Base-by-base conservation (phyloP, 2,329 filamentous ascomycete genomes). In the Aureobasidium melanogenum region DNA sequence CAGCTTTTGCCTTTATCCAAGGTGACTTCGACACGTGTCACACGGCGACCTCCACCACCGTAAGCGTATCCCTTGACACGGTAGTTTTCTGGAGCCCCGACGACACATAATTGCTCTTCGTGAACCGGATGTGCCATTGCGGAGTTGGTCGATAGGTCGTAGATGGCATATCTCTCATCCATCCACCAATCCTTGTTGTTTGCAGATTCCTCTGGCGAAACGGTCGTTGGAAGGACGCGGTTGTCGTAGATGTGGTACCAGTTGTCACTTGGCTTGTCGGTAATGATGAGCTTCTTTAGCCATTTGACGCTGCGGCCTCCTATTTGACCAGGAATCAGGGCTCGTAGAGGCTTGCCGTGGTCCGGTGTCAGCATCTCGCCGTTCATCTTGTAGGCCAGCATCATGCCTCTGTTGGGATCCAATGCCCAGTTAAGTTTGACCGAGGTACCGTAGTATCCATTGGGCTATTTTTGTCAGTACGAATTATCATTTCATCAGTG, bases 221-320 rank as follows among this genome's bases (percentile, higher is more conserved):
- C 81, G 82, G 86, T 92, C 0, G 91, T 96, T 6, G 92, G 92
- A 41, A 97, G 76, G 1, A 97, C 91, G 62, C 91, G 80, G 71
- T 97, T 97, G 72, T 97, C 92, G 73, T 94, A 92, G 64, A 95
- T 91, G 73, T 97, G 92, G 69, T 96, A 96, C 90, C 91, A 96
- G 70, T 95, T 96, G 64, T 93, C 87, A 70, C 91, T 96, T 0
- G 91, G 91, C 26, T 81, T 78, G 10, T 86, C 82, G 0, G 91
- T 93, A 55, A 97, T 73, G 46, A 91, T 88, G 63, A 97, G 82
- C 65, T 81, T 86, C 76, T 87, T 93, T 62, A 97, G 72, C 92
- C 92, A 97, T 74, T 97, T 97, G 34, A 97, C 91, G 71, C 90
- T 96, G 64, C 92, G 82, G 0, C 91, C 92, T 36, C 92, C 92